Evolutionary conservation across 108 stramenopile genomes (phyloP), one percentile per base, ranked within the genome.

Genomic region (Cyclotella kingstonii): DNA sequence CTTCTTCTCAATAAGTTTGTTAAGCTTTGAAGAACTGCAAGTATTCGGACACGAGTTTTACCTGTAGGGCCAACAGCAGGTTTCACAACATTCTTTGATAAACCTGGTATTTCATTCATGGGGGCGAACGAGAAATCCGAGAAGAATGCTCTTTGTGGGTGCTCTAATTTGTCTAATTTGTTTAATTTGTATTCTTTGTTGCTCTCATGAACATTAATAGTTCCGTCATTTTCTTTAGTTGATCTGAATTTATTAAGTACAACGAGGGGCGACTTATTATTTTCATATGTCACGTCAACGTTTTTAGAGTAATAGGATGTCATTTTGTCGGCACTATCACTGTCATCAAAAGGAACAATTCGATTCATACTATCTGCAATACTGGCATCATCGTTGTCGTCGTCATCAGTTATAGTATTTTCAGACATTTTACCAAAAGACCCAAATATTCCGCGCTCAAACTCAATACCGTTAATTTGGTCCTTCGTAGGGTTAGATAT

Each of bases 11-110:
- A 40, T 45, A 60, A 54, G 12, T 59, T 74, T 6, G 75, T 60
- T 19, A 88, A 42, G 3, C 28, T 22, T 29, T 66, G 60, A 18
- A 88, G 55, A 10, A 76, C 83, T 5, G 63, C 54, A 14, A 86
- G 47, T 1, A 86, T 82, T n/a, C 57, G 17, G n/a, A 25, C 66
- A 46, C 83, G 61, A 4, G 54, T 70, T 55, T 72, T 61, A 11
- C 79, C 88, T 6, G 70, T 81, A 6, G 83, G 85, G 0, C 81
- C 83, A 17, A 74, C 40, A 19, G 35, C 45, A 4, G 66, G 47
- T 47, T 45, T 46, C 12, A 54, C 28, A 26, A 66, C 7, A n/a
- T 39, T 40, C 68, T 46, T 82, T 51, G 75, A 81, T 68, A 22
- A 23, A 2, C 10, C 25, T 30, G 46, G 3, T 3, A 36, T 21